Evolutionary conservation across 192 early-diverging fungal genomes (phyloP).

Genomic region (Geranomyces michiganensis): DNA sequence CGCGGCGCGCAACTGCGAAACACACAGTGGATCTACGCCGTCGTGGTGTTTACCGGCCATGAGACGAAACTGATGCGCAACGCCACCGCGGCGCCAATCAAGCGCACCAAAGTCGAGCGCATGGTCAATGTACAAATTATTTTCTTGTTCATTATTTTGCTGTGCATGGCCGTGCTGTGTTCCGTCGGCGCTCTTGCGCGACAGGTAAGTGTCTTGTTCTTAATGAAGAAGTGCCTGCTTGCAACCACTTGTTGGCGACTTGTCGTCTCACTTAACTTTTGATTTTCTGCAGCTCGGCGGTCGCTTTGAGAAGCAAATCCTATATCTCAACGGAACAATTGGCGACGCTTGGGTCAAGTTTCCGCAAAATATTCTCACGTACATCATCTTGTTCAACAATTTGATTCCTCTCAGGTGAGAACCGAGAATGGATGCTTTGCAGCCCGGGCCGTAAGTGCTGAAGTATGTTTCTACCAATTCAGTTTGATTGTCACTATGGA

Average conservation of each 20-base stretch:
- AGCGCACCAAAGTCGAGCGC: conserved; percentile 87
- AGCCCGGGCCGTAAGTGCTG: no score
- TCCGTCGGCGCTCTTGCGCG: conserved; percentile 73
- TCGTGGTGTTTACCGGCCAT: conserved; percentile 98
- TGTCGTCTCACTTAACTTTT: conserved; percentile 20
- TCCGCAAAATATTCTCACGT: conserved; percentile 82
- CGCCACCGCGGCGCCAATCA: conserved; percentile 88
- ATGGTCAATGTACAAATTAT: conserved; percentile 95
- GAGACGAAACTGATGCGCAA: conserved; percentile 98
- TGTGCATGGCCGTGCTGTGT: conserved; percentile 83
- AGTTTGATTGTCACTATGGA: conserved; percentile 99
- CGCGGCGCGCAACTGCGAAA: conserved; percentile 95
- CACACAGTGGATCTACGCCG: conserved; percentile 92
- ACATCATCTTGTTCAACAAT: conserved; percentile 98
- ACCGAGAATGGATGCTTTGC: background rate
- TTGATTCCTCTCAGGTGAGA: conserved; percentile 91
- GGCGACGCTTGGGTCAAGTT: conserved; percentile 10
- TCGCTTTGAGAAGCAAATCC: conserved; percentile 42
- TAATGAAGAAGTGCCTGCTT: no score
- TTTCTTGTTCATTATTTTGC: conserved; percentile 83
- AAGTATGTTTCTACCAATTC: background rate
- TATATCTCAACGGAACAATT: background rate
- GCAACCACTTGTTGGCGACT: background rate
- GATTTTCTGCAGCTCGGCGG: conserved; percentile 1
- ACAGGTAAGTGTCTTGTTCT: conserved; percentile 18